These are phyloP conservation scores for Trichoderma sp. DNA, from an alignment of 2,329 filamentous ascomycete genomes.

Conservation along the genomic window DNA sequence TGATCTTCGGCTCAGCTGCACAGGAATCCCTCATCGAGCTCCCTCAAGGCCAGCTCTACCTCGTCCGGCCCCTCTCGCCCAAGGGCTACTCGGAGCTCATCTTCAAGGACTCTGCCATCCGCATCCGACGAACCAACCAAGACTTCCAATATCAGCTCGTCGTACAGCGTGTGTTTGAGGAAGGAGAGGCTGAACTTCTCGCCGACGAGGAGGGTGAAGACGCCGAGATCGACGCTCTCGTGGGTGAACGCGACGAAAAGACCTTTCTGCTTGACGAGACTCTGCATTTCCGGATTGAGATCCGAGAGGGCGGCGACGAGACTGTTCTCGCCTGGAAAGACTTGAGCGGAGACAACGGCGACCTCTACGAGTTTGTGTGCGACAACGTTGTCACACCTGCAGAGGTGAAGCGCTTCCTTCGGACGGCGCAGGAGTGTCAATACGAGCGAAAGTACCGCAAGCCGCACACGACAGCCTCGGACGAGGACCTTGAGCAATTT, in stretches of 20 bases:
- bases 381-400: constrained; percentile 67
- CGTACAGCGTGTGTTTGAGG: constrained; percentile 92
- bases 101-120: constrained; percentile 93
- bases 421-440: constrained; percentile 85
- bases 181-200: constrained; percentile 88
- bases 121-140: constrained; percentile 87
- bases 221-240: constrained; percentile 69
- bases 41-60: constrained; percentile 92
- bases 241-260: constrained; percentile 89
- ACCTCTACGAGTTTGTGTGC: constrained; percentile 98
- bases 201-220: constrained; percentile 88
- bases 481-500: constrained; percentile 78
- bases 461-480: constrained; percentile 73
- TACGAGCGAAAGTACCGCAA: constrained; percentile 94
- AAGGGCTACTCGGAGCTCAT: constrained; percentile 99
- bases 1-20: constrained; percentile 80
- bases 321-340: constrained; percentile 93
- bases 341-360: constrained; percentile 85
- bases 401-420: constrained; percentile 76
- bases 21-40: constrained; percentile 95
- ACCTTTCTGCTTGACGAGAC: constrained; percentile 92
- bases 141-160: constrained; percentile 98
- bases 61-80: constrained; percentile 89
- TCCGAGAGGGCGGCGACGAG: constrained; percentile 74
- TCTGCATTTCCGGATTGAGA: constrained; percentile 81